Evolutionary conservation across 768 basidiomycete genomes (phyloP), one percentile per base, ranked within the genome.

Genomic region (Harrya chromipes): DNA sequence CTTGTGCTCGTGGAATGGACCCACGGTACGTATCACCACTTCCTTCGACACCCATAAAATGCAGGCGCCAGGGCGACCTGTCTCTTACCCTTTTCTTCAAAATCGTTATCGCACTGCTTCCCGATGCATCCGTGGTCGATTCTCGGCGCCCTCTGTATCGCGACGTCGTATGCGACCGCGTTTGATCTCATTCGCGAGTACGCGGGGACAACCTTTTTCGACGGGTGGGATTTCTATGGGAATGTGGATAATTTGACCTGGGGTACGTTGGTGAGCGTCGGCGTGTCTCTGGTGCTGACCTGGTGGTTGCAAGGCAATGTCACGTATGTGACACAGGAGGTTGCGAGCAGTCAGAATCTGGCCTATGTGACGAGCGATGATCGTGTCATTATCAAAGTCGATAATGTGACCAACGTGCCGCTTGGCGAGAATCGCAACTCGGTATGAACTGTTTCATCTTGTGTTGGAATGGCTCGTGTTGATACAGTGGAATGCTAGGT

Each of bases 311-410:
- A 54, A 84, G 86, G 85, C 34, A 81, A 87, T 56, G 83, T 81
- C 16, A 79, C 78, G 36, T 88, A 77, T 72, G 70, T 83, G 16
- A 74, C 76, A 56, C 61, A 70, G 46, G 64, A 70, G 2, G 69
- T 71, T 19, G 84, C 84, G 1, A 64, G 67, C 11, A 62, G 71
- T 7, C 71, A 78, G 52, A 59, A 72, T 1, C 71, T 90, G 17
- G 80, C 82, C 5, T 87, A 78, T 57, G 63, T 87, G 55, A 83
- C 85, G 54, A 58, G 58, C 37, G 74, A 74, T 1, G 82, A 85
- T 7, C 80, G 84, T 47, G 84, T 82, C 6, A 75, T 93, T 53
- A 71, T 93, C 42, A 82, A 77, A 58, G 88, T 91, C 6, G 89
- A 91, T 72, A 88, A 89, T 60, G 67, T 69, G 8, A 81, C 80